Evolutionary conservation across 2,329 filamentous ascomycete genomes (phyloP).

Genomic region (Dactylella cylindrospora): DNA sequence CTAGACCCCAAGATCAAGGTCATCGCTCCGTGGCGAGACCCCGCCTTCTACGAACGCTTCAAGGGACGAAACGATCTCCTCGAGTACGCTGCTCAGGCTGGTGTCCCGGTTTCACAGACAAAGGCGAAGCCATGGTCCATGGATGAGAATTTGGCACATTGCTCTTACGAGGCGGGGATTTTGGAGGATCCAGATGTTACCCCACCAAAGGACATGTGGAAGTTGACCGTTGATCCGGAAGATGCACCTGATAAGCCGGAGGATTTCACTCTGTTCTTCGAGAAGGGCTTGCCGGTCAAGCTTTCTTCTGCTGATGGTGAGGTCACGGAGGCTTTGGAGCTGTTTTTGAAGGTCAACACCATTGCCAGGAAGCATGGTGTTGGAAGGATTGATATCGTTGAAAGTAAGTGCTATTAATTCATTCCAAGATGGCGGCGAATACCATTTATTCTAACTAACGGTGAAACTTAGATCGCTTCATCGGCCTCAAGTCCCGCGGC

Average conservation of each 20-base stretch:
- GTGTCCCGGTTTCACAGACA: slow-evolving; percentile 71
- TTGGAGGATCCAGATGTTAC: slow-evolving; percentile 67
- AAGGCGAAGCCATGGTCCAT: slow-evolving; percentile 70
- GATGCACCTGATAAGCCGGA: slow-evolving; percentile 70
- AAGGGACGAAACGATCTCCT: slow-evolving; percentile 71
- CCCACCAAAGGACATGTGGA: slow-evolving; percentile 79
- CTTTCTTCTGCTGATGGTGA: slow-evolving; percentile 63
- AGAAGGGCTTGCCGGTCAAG: slow-evolving; percentile 73
- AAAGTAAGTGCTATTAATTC: slow-evolving; percentile 56
- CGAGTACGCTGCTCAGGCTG: slow-evolving; percentile 67
- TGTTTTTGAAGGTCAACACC: slow-evolving; percentile 71
- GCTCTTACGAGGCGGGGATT: slow-evolving; percentile 76
- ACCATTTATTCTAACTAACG: slow-evolving; percentile 46
- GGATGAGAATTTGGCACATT: slow-evolving; percentile 74
- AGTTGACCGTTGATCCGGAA: slow-evolving; percentile 67
- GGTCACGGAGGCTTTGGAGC: slow-evolving; percentile 68
- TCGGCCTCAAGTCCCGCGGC: slow-evolving; percentile 76
- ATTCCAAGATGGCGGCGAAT: neutral
- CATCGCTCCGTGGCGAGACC: slow-evolving; percentile 73
- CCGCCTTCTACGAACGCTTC: slow-evolving; percentile 70
- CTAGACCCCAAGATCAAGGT: slow-evolving; percentile 68
- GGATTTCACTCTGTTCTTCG: slow-evolving; percentile 71
- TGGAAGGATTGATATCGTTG: slow-evolving; percentile 79
- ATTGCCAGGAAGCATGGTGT: slow-evolving; percentile 73
- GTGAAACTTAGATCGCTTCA: slow-evolving; percentile 64